Evolutionary conservation across 805 yeast genomes (phyloP), one percentile per base, ranked within the genome.

Genomic region (Schwanniomyces polymorphus): DNA sequence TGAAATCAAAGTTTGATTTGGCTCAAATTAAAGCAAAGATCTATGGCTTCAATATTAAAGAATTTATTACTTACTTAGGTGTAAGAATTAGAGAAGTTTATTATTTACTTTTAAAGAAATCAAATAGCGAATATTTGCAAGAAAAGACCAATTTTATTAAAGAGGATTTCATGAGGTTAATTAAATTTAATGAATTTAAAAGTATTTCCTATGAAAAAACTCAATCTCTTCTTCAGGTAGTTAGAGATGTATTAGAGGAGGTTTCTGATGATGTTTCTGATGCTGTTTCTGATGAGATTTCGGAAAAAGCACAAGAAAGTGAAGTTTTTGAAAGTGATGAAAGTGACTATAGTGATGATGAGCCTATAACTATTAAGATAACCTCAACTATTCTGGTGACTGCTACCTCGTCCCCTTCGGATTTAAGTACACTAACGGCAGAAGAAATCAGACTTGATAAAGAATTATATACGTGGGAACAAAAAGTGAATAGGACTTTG

Each of bases 391-490:
- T 61, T 29, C 55, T 57, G 35, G 58, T 58, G 14, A 51, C 51
- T 4, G 41, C 25, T 27, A 55, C 43, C 14, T 29, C 48, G n/a
- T 51, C 45, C 5, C 25, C 35, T n/a, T 14, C 40, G 6, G 40
- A 25, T 5, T 26, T 31, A 26, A 38, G 39, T 14, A 10, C 25
- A 9, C 27, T 35, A 25, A 28, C 31, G 8, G 17, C n/a, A 9
- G 33, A 23, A 33, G 53, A 49, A 43, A 12, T 38, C 23, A 35
- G 56, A 39, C 55, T 72, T n/a, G 61, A 69, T 38, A 55, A 55
- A n/a, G 69, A 69, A 41, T 56, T 73, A 37, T 27, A 39, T 4
- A 53, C 55, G 42, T 74, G 76, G 74, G 64, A 61, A 38, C 28
- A 43, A 6, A 68, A 66, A 48, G 67, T 73, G 18, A 55, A 63